Base-by-base conservation (phyloP, 78 protist species). In the Pigoraptor vietnamica region DNA sequence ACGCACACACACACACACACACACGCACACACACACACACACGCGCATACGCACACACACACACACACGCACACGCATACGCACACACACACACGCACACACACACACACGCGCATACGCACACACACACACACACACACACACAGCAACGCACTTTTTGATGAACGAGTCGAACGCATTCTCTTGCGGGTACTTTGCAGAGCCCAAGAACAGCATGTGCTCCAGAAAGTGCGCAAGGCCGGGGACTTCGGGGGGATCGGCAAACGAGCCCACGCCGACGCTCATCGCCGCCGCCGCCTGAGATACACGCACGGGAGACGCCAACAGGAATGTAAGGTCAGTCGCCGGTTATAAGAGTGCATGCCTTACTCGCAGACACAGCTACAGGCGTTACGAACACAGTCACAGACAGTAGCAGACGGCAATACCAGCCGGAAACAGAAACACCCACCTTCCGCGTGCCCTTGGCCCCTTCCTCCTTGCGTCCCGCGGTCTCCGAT, bases 121-220 rank as follows among this genome's bases (percentile, higher is more conserved):
- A n/a, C n/a, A n/a, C n/a, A n/a, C n/a, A n/a, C n/a, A n/a, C n/a
- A n/a, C n/a, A n/a, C n/a, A n/a, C n/a, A n/a, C n/a, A n/a, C n/a
- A n/a, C n/a, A n/a, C n/a, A n/a, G n/a, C n/a, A n/a, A n/a, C n/a
- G n/a, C n/a, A n/a, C n/a, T n/a, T n/a, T n/a, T n/a, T n/a, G n/a
- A 96, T 35, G 90, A 40, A 93, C 39, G 37, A 10, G 39, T 92
- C 89, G 89, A 93, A 95, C 55, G 40, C 94, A 33, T 91, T 91
- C 91, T 97, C 97, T 21, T 90, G 88, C 10, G 97, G 97, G 81
- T 92, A 95, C 90, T 87, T 92, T 89, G 89, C 90, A 39, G 93
- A 93, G 39, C 98, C 98, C 92, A 97, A 23, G 92, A 95, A 97
- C 86, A 97, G 86, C 97, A 97, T 95, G 93, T 96, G 98, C 93